Evolutionary conservation across 768 basidiomycete species (phyloP).

Genomic region (Strobilomyces echinocephalus): DNA sequence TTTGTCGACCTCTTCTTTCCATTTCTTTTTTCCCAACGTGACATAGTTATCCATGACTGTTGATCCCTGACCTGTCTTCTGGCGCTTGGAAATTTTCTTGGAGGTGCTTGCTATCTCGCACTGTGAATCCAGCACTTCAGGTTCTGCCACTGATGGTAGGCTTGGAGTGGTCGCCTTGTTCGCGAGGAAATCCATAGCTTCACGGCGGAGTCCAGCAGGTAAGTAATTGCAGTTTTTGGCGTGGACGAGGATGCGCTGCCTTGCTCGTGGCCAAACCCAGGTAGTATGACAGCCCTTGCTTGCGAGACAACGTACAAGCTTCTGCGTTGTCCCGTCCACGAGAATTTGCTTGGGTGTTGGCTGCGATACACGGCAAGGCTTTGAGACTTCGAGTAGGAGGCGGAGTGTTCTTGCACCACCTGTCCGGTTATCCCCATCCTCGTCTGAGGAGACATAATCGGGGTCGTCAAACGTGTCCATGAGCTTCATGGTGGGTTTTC

Average conservation of each 20-base stretch:
- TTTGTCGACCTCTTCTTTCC: background rate
- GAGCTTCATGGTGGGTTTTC: background rate
- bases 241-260: background rate
- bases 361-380: background rate
- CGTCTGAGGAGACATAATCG: background rate
- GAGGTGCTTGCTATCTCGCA: too few relatives aligned
- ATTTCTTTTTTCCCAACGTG: background rate
- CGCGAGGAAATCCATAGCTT: background rate
- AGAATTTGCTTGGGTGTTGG: background rate
- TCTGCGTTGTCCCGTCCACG: background rate
- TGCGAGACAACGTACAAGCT: background rate
- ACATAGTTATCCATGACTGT: background rate
- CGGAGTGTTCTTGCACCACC: background rate
- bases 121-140: too few relatives aligned
- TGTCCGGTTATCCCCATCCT: background rate
- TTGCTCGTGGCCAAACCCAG: background rate
- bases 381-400: background rate
- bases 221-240: background rate
- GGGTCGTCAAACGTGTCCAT: too few relatives aligned
- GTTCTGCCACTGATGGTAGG: too few relatives aligned
- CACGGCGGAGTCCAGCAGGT: background rate
- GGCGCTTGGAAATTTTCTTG: background rate
- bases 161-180: too few relatives aligned
- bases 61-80: background rate
- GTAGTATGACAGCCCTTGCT: background rate